Evolutionary conservation across 2,329 filamentous ascomycete genomes (phyloP).

Genomic region (Sarocladium oryzae): DNA sequence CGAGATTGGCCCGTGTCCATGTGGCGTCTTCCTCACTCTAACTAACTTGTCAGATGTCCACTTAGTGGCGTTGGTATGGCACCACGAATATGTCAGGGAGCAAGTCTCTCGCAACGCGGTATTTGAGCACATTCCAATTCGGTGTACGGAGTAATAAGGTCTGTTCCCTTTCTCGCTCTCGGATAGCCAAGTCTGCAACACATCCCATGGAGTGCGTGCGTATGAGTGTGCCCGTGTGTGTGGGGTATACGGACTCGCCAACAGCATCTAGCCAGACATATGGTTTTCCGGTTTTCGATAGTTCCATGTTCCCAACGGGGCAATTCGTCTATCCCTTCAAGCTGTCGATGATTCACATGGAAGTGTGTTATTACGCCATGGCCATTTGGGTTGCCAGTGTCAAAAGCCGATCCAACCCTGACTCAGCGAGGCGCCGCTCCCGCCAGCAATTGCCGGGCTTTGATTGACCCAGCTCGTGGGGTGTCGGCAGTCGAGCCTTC

Average conservation of each 20-base stretch:
- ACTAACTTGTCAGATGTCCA: neutral
- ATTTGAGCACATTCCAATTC: too few relatives aligned
- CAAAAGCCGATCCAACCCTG: neutral
- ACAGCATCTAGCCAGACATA: neutral
- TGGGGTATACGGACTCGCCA: neutral
- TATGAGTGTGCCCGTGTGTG: too few relatives aligned
- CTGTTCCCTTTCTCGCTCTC: neutral
- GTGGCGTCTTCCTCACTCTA: neutral
- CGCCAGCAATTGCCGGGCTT: neutral
- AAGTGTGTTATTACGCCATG: neutral
- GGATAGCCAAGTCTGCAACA: neutral
- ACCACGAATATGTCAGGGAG: too few relatives aligned
- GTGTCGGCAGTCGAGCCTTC: slow-evolving; percentile 2
- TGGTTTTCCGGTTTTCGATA: neutral
- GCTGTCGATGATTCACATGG: too few relatives aligned
- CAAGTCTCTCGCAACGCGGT: too few relatives aligned
- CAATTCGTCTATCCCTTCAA: neutral
- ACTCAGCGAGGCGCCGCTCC: neutral
- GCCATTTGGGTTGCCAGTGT: neutral
- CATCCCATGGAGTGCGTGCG: neutral
- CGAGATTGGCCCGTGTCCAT: neutral
- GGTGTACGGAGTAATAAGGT: neutral
- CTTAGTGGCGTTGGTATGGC: slow-evolving; percentile 3
- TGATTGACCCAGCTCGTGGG: neutral
- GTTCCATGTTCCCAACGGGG: neutral